Conservation (phyloP, 2,329 filamentous ascomycete species). For the Verticillium tricorpus region DNA sequence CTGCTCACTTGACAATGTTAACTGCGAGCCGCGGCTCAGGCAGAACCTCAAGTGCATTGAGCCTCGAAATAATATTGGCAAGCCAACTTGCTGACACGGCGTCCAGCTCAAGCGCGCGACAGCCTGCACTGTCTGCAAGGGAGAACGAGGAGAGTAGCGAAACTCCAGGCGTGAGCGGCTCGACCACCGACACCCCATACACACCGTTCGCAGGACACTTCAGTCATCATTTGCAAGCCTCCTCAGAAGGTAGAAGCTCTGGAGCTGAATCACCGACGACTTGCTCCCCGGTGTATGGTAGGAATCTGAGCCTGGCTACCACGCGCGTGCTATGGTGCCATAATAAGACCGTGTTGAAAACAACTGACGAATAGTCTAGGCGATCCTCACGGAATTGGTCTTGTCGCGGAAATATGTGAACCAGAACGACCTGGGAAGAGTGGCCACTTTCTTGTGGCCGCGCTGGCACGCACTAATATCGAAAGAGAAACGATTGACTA, state of each 20-base stretch:
- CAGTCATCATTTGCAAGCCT: background rate
- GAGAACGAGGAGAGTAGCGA: too few species aligned
- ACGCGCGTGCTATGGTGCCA: background rate
- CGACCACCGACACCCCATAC: background rate
- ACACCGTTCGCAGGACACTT: background rate
- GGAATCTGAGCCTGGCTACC: background rate
- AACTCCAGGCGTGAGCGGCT: too few species aligned
- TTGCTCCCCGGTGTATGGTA: background rate
- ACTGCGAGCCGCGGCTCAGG: too few species aligned
- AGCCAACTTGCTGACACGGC: too few species aligned
- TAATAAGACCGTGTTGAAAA: background rate
- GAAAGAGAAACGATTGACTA: conserved; percentile 6
- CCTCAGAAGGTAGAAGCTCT: background rate
- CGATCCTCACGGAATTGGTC: background rate
- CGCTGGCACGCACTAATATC: conserved; percentile 5
- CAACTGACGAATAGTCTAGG: background rate
- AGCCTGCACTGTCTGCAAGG: too few species aligned
- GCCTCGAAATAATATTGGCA: background rate
- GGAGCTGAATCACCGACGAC: background rate
- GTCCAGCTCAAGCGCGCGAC: too few species aligned
- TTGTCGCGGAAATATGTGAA: conserved; percentile 3
- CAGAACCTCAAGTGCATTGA: too few species aligned
- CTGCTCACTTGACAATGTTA: too few species aligned
- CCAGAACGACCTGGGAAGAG: conserved; percentile 6
- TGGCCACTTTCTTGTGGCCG: conserved; percentile 7